Evolutionary conservation across 2,329 filamentous ascomycete species (phyloP).

Genomic region (Rhynchosporium graminicola): DNA sequence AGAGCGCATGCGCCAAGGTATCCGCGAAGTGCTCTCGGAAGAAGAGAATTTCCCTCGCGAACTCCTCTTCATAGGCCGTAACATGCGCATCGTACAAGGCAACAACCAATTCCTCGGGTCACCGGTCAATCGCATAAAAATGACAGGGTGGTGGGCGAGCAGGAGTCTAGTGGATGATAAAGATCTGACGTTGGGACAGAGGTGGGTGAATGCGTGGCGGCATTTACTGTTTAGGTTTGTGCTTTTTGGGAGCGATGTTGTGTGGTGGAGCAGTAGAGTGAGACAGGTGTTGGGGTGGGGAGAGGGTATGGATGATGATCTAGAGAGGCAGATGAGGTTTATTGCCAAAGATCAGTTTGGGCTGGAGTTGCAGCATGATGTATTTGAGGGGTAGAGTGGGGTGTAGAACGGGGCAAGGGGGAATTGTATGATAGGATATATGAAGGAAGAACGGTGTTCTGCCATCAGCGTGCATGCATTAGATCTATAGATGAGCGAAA

Average conservation of each 20-base stretch:
- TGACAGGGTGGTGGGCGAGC: slow-evolving; percentile 88
- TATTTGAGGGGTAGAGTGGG: slow-evolving; percentile 73
- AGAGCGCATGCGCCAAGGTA: slow-evolving; percentile 63
- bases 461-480: slow-evolving; percentile 3
- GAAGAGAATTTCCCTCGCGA: slow-evolving; percentile 70
- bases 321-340: slow-evolving; percentile 82
- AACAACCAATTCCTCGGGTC: slow-evolving; percentile 75
- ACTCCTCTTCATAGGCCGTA: slow-evolving; percentile 72
- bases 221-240: slow-evolving; percentile 84
- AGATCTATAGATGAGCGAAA: not conserved
- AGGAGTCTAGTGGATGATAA: slow-evolving; percentile 76
- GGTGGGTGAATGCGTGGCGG: slow-evolving; percentile 68
- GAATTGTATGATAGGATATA: not conserved
- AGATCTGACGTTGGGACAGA: slow-evolving; percentile 61
- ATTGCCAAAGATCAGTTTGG: slow-evolving; percentile 86
- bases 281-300: slow-evolving; percentile 76
- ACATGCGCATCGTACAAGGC: slow-evolving; percentile 71
- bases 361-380: slow-evolving; percentile 81
- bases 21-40: slow-evolving; percentile 66
- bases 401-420: not conserved
- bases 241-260: slow-evolving; percentile 72
- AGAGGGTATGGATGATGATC: slow-evolving; percentile 89
- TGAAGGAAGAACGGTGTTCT: not conserved
- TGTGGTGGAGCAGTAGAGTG: slow-evolving; percentile 80
- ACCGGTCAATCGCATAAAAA: slow-evolving; percentile 83